Evolutionary conservation across 768 basidiomycete species (phyloP), one percentile per base, ranked within the genome.

Genomic region (Suillus occidentalis): DNA sequence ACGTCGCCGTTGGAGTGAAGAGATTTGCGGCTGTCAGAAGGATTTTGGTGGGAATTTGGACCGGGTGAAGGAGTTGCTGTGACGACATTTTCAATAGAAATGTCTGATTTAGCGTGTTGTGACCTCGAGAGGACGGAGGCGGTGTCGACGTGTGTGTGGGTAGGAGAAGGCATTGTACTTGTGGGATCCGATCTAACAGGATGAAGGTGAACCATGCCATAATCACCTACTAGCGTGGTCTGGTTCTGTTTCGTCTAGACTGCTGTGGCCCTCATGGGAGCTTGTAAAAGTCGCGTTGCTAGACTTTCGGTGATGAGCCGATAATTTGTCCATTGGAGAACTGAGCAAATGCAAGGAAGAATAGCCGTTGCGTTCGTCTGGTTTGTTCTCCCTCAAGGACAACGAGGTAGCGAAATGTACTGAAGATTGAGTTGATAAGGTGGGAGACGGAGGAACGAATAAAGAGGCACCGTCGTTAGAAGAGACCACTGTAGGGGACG

Each of bases 361-460:
- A 20, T 81, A 66, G n/a, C 85, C 90, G 36, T 77, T 80, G 39
- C 76, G 79, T 40, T 83, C 82, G 25, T 89, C 84, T 0, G 90
- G 91, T 47, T 84, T 82, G 70, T 92, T 93, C 50, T 88, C 85
- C 43, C 92, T 86, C 56, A 94, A 72, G 4, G 82, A 81, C 4
- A 86, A 77, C 8, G 87, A 79, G 4, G 85, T 83, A 1, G 74
- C 75, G 65, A 89, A 92, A 40, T 87, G 84, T 0, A 85, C 82
- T 0, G 86, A 86, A 3, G 89, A 90, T 18, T 80, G 82, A 3
- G 81, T 84, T 0, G 92, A 91, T 12, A 91, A 81, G 0, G 92
- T 92, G 1, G 92, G 92, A 0, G 92, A 94, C 0, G 92, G 91
- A 0, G 92, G 92, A 1, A 76, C 74, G 10, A 66, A 64, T 9